Percentiles rank a stretch among this genome's conserved stretches.
These are phyloP conservation scores for Gracilaria vermiculophylla DNA, from an alignment of 23 red algal genomes.

Conservation along the genomic window DNA sequence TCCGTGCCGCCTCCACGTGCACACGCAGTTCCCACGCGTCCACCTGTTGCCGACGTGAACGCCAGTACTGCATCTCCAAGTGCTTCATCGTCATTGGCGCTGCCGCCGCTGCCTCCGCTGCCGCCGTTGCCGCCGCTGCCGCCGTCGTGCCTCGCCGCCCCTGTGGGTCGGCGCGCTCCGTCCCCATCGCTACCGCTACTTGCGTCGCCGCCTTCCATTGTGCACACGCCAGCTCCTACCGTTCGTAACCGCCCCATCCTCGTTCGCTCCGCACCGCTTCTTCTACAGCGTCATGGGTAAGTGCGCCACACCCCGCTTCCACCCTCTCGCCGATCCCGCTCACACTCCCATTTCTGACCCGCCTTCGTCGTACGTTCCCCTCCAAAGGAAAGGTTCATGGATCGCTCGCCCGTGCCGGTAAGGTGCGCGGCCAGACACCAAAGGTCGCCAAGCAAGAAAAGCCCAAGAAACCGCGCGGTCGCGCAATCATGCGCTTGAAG, in stretches of 20 bases:
- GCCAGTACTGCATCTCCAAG: neutral
- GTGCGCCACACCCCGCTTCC: neutral
- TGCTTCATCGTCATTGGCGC: neutral
- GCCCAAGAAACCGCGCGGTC: constrained; percentile 87
- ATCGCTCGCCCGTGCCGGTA: constrained; percentile 97
- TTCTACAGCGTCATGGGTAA: neutral
- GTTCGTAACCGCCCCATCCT: neutral
- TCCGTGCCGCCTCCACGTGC: too few species aligned
- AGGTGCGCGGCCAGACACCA: constrained; percentile 96
- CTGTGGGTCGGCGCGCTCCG: too few species aligned
- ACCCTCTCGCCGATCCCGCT: neutral
- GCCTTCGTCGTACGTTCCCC: neutral
- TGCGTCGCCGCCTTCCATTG: too few species aligned
- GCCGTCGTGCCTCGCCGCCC: too few species aligned
- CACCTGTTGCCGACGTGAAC: too few species aligned
- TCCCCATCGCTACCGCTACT: too few species aligned
- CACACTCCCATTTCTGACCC: neutral
- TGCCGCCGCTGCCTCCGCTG: neutral
- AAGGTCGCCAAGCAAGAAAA: constrained; percentile 98
- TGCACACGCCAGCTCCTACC: neutral
- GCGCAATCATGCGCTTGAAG: constrained; percentile 90
- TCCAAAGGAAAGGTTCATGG: constrained; percentile 98
- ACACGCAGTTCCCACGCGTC: too few species aligned
- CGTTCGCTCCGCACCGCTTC: neutral
- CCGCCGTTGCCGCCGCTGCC: neutral